Evolutionary conservation across 352 stramenopile species (phyloP), one percentile per base, ranked within the genome.

Genomic region (Globisporangium lucens): DNA sequence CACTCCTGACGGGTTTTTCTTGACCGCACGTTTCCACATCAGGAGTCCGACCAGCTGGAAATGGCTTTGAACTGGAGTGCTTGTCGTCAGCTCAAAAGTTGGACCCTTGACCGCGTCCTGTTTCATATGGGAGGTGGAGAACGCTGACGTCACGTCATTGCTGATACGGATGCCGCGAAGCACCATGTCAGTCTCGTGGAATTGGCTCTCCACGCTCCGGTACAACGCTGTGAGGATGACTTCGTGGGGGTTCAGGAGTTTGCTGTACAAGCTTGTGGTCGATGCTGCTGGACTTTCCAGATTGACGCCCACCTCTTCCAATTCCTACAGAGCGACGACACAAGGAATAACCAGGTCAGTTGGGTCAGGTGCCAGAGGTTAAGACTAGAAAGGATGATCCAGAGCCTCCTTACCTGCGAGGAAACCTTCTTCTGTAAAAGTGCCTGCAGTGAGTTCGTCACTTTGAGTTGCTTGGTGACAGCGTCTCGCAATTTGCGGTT

Each of bases 401-500:
- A n/a, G 13, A 8, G 41, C 15, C 13, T n/a, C 4, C 41, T n/a
- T n/a, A 51, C 43, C 43, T 51, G 43, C 10, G 43, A 3, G 6
- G 58, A 13, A 2, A 33, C 33, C 12, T 17, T 63, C 38, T 60
- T 33, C 24, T 51, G 27, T 17, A 68, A 55, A 9, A 63, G 53
- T n/a, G 53, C 41, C 63, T 61, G 46, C 24, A 85, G 63, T 10
- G 69, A 75, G 56, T 81, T 81, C 27, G 70, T 70, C 60, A 84
- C 51, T 51, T 81, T 77, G 62, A 79, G 74, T 56, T 84, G 78
- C 24, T 74, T 60, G 43, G 75, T 62, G 20, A 87, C 33, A 15
- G 75, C 71, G 6, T 67, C 71, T 36, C 81, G 81, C 12, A 87
- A 73, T 24, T 71, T 75, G 22, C 70, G 70, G 67, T 87, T 87